Base-by-base conservation (phyloP, 2,329 filamentous ascomycete species). In the Ascomycota sp. region DNA sequence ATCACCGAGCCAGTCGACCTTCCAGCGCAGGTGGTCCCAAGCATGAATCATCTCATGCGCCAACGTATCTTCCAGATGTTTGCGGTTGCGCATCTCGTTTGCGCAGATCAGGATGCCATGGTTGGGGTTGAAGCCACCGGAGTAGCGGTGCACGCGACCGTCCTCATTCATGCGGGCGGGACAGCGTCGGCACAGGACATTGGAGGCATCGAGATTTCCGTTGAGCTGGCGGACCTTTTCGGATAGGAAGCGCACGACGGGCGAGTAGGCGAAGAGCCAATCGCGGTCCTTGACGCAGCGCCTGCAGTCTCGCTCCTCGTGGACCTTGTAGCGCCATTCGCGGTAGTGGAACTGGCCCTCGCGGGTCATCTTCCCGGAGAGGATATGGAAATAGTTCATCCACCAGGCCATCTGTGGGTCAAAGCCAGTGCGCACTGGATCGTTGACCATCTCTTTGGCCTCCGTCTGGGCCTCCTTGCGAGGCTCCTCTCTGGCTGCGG, bases 41-140 rank as follows among this genome's bases (percentile, higher is more conserved):
- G 85, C 85, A 51, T 98, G 89, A 31, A 98, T 78, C 82, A 98
- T 91, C 58, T 98, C 89, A 53, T 98, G 89, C 20, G 85, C 75
- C 45, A 98, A 60, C 8, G 85, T 93, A 50, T 98, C 89, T 57
- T 98, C 89, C 41, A 93, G 52, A 48, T 93, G 82, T 21, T 74
- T 73, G 33, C 72, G 61, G 46, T 82, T 73, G 34, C 75, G 63
- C 47, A 95, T 69, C 54, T 89, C 75, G 53, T 98, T 98, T 30
- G 89, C 82, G 54, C 89, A 98, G 15, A 98, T 63, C 45, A 91
- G 50, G 37, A 98, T 94, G 23, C 89, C 89, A 48, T 83, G 78
- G 30, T 77, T 65, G 1, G 83, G 74, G 48, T 76, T 75, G 50
- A 95, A 95, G 1, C 89, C 89, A 19, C 86, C 89, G 22, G 67